These are phyloP conservation scores for Lycium ferocissimum DNA, from an alignment of 257 asterid genomes.

Conservation along the genomic window DNA sequence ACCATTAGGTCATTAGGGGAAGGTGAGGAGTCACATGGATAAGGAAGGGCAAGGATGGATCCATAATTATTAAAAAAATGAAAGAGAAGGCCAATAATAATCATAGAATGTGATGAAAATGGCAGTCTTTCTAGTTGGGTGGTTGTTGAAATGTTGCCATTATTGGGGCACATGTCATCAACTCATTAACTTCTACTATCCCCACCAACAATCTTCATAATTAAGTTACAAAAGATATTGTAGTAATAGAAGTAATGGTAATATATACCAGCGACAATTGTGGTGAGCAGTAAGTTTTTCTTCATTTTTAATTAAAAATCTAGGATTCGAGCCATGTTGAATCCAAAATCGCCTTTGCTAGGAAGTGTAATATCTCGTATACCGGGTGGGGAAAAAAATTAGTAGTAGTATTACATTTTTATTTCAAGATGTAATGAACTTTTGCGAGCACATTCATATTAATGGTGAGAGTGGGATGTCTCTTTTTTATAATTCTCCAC, in stretches of 20 bases:
- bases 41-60: slow-evolving; percentile 10
- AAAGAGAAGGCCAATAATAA: slow-evolving; percentile 19
- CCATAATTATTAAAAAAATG: background rate
- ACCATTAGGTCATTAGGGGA: slow-evolving; percentile 21
- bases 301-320: background rate
- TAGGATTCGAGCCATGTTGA: background rate
- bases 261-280: too few species aligned
- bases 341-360: background rate
- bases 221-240: slow-evolving; percentile 35
- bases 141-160: slow-evolving; percentile 55
- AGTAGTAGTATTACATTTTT: background rate
- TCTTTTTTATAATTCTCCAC: slow-evolving; percentile 17
- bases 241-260: background rate
- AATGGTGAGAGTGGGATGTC: slow-evolving; percentile 30
- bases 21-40: slow-evolving; percentile 35
- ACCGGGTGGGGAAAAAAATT: too few species aligned
- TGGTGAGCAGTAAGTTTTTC: too few species aligned
- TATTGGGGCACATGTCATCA: slow-evolving; percentile 61
- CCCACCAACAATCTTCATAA: slow-evolving; percentile 56
- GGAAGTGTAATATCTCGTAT: too few species aligned
- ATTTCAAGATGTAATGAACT: slow-evolving; percentile 30
- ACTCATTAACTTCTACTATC: slow-evolving; percentile 43
- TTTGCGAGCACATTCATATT: slow-evolving; percentile 36
- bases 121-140: slow-evolving; percentile 24
- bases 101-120: slow-evolving; percentile 31